Conservation (phyloP, 176 grass and related monocot genomes). For the Rhynchospora tenuis region DNA sequence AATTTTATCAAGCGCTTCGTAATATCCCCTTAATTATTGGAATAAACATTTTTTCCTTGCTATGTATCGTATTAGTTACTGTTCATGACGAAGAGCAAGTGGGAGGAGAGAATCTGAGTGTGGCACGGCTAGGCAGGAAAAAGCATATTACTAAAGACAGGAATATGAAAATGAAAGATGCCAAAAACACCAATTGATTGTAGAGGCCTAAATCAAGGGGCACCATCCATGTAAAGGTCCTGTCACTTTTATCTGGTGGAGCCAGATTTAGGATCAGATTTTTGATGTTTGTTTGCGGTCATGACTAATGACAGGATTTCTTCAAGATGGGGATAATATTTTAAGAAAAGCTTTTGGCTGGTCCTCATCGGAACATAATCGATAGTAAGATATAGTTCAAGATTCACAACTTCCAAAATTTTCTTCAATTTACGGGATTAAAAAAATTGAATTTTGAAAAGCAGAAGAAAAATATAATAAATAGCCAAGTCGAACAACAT, state of each 20-base stretch:
- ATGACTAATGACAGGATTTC: background rate
- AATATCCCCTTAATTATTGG: too few species aligned
- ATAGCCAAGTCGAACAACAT: background rate
- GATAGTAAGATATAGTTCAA: background rate
- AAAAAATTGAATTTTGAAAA: background rate
- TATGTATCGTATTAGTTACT: background rate
- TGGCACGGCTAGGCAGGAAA: background rate
- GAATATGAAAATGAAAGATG: background rate
- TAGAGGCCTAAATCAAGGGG: background rate
- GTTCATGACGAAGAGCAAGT: background rate
- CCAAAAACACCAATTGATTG: background rate
- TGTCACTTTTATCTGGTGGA: background rate
- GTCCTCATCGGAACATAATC: background rate
- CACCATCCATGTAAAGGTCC: constrained; percentile 14
- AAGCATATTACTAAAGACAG: background rate
- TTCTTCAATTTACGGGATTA: background rate
- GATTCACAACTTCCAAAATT: background rate
- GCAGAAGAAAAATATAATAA: background rate
- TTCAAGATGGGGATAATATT: background rate
- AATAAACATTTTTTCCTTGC: background rate
- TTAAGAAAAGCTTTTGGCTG: background rate
- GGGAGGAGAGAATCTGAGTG: background rate
- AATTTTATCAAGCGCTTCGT: too few species aligned
- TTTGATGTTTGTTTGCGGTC: background rate
- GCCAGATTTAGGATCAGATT: background rate